phyloP scores from a whole-genome alignment of 441 rosid genomes.

The Euphorbia corollata region DNA sequence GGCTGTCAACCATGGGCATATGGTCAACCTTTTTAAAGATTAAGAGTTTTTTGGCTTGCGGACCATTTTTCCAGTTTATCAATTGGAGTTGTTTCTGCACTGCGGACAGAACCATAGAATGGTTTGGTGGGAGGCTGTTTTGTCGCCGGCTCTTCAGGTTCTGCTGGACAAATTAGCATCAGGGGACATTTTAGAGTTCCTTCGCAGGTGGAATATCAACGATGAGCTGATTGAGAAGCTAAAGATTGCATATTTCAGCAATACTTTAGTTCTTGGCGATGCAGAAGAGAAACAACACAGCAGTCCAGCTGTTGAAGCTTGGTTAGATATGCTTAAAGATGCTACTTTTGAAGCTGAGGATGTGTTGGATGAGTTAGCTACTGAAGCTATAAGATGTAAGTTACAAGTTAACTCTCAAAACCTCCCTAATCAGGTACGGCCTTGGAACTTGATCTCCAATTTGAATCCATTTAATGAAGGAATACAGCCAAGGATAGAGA shows the following conservation, averaged over 20 bases:
- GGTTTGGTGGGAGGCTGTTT: conserved; percentile 7
- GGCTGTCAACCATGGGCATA: not conserved
- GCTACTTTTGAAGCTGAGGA: conserved; percentile 8
- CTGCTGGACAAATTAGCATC: conserved; percentile 3
- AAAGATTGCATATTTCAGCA: conserved; percentile 2
- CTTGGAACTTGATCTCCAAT: not conserved
- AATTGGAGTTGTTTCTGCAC: not conserved
- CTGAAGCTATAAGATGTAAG: not conserved
- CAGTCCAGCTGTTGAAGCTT: conserved; percentile 4
- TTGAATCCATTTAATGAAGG: conserved; percentile 2
- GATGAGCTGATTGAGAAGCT: conserved; percentile 5
- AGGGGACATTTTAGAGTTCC: conserved; percentile 5
- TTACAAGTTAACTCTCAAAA: not conserved
- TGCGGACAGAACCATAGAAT: not conserved
- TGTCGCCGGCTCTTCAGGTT: conserved; percentile 6
- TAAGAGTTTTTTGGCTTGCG: not conserved
- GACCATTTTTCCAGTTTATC: not conserved
- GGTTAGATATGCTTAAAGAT: conserved; percentile 9
- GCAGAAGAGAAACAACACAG: conserved; percentile 7
- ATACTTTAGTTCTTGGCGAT: conserved; percentile 6
- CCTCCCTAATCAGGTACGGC: not conserved
- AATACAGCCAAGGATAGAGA: conserved; percentile 1
- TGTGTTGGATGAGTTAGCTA: conserved; percentile 7
- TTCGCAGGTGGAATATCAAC: not conserved
- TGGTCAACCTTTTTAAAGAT: too few relatives aligned